Conservation (phyloP, 192 early-diverging fungal genomes). For the Backusella parvicylindrica region DNA sequence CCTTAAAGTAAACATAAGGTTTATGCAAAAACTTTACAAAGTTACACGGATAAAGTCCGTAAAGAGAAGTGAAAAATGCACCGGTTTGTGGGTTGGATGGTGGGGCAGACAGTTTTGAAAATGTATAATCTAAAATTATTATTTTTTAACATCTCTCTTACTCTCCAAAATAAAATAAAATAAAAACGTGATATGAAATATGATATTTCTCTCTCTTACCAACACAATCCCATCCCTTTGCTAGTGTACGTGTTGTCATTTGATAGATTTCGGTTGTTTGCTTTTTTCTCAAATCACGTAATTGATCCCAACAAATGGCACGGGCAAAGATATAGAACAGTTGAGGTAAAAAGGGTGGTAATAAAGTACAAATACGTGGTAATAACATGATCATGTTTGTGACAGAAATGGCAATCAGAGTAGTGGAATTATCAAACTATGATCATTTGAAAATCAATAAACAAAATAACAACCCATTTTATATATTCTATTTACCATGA, state of each 20-base stretch:
- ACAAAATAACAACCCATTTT: no score
- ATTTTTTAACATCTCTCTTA: no score
- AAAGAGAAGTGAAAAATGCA: constrained; percentile 51
- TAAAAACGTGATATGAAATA: not conserved
- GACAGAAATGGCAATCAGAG: constrained; percentile 47
- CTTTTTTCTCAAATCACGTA: constrained; percentile 38
- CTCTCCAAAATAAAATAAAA: not conserved
- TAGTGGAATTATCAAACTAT: constrained; percentile 52
- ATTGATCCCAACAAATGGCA: constrained; percentile 49
- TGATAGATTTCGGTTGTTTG: constrained; percentile 15
- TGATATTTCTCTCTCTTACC: constrained; percentile 24
- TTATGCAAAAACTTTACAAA: constrained; percentile 46
- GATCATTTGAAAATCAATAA: no score
- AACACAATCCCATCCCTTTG: constrained; percentile 38
- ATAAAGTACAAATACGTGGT: constrained; percentile 43
- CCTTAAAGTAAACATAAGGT: constrained; percentile 36
- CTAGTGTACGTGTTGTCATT: not conserved
- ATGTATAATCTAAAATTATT: constrained; percentile 26
- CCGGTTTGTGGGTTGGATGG: constrained; percentile 50
- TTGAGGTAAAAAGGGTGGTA: constrained; percentile 42
- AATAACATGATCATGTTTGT: constrained; percentile 53
- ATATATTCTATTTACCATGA: constrained; percentile 38
- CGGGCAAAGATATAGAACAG: constrained; percentile 50
- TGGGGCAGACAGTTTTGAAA: constrained; percentile 40
- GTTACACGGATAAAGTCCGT: constrained; percentile 56